These are phyloP conservation scores for Annulohypoxylon moriforme DNA, from an alignment of 495 filamentous ascomycete genomes.

Conservation along the genomic window DNA sequence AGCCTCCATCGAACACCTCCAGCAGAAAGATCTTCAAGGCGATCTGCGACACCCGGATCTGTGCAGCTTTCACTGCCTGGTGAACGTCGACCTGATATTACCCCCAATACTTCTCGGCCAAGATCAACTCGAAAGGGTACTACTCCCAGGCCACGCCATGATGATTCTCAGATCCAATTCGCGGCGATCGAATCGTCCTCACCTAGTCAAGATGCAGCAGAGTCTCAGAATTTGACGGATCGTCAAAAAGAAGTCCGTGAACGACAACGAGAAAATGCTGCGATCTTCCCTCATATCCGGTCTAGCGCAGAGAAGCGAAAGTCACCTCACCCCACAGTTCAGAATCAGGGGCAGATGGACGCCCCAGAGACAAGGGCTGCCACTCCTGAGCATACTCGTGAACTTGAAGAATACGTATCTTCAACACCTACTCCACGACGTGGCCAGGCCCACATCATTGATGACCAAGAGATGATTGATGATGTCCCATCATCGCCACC, in stretches of 20 bases:
- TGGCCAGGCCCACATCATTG: constrained; percentile 55
- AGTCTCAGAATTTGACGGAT: constrained; percentile 78
- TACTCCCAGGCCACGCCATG: constrained; percentile 67
- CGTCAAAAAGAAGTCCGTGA: constrained; percentile 77
- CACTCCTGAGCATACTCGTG: constrained; percentile 53
- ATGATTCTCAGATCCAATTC: constrained; percentile 84
- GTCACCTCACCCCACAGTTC: constrained; percentile 4
- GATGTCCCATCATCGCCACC: constrained; percentile 66
- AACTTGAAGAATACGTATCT: constrained; percentile 71
- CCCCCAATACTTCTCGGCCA: constrained; percentile 43
- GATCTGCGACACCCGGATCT: constrained; percentile 43
- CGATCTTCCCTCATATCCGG: constrained; percentile 75
- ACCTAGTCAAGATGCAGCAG: constrained; percentile 49
- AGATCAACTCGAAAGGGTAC: constrained; percentile 40
- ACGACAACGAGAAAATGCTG: constrained; percentile 72
- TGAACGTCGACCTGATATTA: constrained; percentile 44
- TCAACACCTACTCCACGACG: constrained; percentile 84
- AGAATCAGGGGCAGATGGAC: constrained; percentile 9
- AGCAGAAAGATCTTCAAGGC: constrained; percentile 31
- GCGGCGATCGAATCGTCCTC: constrained; percentile 71
- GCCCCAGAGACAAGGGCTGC: constrained; percentile 39
- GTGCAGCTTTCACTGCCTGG: constrained; percentile 37
- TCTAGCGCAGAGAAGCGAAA: constrained; percentile 64
- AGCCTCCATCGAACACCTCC: constrained; percentile 39
- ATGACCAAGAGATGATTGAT: constrained; percentile 56